Evolutionary conservation across 1,284 basidiomycete species (phyloP).

Genomic region (Moesziomyces sp.): DNA sequence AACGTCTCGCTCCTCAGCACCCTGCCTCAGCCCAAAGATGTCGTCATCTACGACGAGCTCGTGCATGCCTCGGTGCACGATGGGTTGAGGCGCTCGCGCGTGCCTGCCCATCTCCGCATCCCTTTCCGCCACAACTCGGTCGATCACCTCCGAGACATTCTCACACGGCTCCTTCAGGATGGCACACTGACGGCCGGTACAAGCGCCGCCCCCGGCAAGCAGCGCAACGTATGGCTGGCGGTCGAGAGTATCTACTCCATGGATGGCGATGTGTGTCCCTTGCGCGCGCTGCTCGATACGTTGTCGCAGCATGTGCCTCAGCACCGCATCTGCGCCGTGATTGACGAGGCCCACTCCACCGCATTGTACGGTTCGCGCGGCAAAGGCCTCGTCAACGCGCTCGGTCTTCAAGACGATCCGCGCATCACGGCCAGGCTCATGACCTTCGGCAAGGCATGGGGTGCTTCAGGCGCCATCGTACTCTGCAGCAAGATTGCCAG

Average conservation of each 20-base stretch:
- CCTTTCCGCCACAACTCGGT: conserved; percentile 39
- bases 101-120: conserved; percentile 14
- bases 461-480: conserved; percentile 74
- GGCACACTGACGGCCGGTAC: conserved; percentile 8
- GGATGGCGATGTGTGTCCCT: conserved; percentile 90
- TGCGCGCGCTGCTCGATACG: conserved; percentile 75
- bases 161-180: conserved; percentile 5
- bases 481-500: conserved; percentile 79
- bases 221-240: conserved; percentile 71
- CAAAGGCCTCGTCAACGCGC: conserved; percentile 45
- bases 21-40: conserved; percentile 82
- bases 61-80: conserved; percentile 94
- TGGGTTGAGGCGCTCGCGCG: conserved; percentile 82
- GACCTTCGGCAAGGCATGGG: conserved; percentile 65
- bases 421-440: conserved; percentile 54
- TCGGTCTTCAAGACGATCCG: conserved; percentile 23
- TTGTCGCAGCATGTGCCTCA: conserved; percentile 74
- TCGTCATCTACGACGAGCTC: conserved; percentile 84
- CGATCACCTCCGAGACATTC: conserved; percentile 18
- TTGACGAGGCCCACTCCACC: conserved; percentile 84
- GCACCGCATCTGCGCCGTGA: conserved; percentile 69
- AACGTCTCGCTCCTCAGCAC: conserved; percentile 88
- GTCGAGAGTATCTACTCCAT: conserved; percentile 92
- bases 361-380: conserved; percentile 74
- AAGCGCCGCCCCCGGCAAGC: neutral